These are phyloP conservation scores for Xerocomus amazonicus DNA, from an alignment of 1,284 basidiomycete genomes.

Conservation along the genomic window DNA sequence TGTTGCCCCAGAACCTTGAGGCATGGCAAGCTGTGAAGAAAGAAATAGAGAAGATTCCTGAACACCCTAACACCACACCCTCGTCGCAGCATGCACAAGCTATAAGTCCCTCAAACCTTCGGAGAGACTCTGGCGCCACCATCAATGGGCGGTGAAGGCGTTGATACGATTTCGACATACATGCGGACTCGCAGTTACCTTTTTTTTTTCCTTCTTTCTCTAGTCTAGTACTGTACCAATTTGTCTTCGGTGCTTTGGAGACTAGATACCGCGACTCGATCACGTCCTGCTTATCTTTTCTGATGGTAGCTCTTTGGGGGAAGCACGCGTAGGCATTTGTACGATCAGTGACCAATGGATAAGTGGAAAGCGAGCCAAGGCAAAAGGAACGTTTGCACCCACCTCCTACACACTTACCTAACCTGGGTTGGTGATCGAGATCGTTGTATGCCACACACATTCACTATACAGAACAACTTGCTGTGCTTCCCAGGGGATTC, in stretches of 20 bases:
- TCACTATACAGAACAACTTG: too few relatives aligned
- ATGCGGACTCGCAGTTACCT: slow-evolving; percentile 14
- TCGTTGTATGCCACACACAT: too few relatives aligned
- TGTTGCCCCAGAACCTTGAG: slow-evolving; percentile 74
- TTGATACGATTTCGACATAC: slow-evolving; percentile 15
- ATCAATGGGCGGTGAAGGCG: slow-evolving; percentile 43
- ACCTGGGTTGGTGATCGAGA: too few relatives aligned
- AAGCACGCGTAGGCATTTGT: not conserved
- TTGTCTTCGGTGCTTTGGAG: slow-evolving; percentile 21
- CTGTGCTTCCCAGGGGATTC: too few relatives aligned
- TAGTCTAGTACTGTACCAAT: slow-evolving; percentile 12
- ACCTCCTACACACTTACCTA: not conserved
- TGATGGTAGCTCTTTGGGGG: slow-evolving; percentile 1
- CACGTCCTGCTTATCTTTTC: slow-evolving; percentile 12
- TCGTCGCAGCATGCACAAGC: slow-evolving; percentile 34
- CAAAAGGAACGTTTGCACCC: not conserved
- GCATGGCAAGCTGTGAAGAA: slow-evolving; percentile 95
- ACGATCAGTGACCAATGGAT: not conserved
- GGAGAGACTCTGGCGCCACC: slow-evolving; percentile 62
- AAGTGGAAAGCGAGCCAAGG: not conserved
- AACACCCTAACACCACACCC: slow-evolving; percentile 75
- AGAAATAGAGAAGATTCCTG: slow-evolving; percentile 85
- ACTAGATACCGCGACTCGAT: slow-evolving; percentile 19
- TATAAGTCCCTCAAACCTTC: slow-evolving; percentile 36
- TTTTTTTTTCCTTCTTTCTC: not conserved